Conservation (phyloP, 768 basidiomycete genomes). For the Kwoniella newhampshirensis region DNA sequence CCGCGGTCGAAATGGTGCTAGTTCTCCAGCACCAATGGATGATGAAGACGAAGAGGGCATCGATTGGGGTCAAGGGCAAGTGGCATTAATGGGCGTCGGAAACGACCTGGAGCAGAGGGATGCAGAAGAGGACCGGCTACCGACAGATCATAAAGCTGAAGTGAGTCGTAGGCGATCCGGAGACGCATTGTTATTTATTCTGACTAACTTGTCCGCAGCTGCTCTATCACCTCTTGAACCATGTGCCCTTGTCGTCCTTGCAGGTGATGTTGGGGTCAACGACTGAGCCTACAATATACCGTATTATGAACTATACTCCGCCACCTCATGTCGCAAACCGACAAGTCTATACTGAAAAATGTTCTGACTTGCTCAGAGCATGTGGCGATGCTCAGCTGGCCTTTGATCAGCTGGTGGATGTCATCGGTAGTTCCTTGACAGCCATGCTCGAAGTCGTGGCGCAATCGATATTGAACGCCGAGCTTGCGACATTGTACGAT, state of each 20-base stretch:
- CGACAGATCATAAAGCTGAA: constrained; percentile 18
- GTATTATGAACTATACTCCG: constrained; percentile 25
- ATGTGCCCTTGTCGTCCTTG: constrained; percentile 21
- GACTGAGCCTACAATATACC: constrained; percentile 28
- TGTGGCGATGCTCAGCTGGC: constrained; percentile 15
- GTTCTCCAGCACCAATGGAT: constrained; percentile 6
- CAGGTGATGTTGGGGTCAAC: constrained; percentile 12
- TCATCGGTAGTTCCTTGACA: constrained; percentile 2
- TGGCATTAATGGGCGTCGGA: constrained; percentile 4
- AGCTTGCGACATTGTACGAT: background rate
- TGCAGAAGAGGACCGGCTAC: background rate
- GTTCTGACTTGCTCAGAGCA: constrained; percentile 29
- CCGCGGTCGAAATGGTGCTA: constrained; percentile 2
- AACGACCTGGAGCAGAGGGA: constrained; percentile 2
- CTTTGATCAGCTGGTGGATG: constrained; percentile 22
- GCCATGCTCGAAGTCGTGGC: constrained; percentile 7
- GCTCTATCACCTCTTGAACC: constrained; percentile 37
- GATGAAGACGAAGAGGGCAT: constrained; percentile 6
- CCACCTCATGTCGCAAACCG: background rate
- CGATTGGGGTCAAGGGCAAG: constrained; percentile 13
- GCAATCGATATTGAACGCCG: background rate
- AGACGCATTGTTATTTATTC: too few species aligned
- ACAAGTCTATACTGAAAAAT: constrained; percentile 14
- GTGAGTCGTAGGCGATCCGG: too few species aligned
- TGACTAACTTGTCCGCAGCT: constrained; percentile 14